Evolutionary conservation across 2,329 filamentous ascomycete species (phyloP).

Genomic region (Emericellopsis cladophorae): DNA sequence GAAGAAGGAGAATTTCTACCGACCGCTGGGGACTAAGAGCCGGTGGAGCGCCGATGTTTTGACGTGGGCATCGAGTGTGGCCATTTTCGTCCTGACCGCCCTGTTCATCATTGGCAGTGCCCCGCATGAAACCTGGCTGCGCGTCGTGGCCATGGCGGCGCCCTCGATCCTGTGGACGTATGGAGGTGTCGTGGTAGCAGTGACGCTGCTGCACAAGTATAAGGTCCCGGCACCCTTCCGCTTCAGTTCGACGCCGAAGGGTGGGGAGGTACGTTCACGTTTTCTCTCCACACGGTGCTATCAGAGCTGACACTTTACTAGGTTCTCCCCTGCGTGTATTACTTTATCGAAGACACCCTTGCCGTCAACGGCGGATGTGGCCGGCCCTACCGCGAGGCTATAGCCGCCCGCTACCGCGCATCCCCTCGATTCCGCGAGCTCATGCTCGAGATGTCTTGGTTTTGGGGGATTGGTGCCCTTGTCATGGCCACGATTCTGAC

Average conservation of each 20-base stretch:
- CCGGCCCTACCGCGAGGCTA: constrained; percentile 26
- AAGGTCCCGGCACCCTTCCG: constrained; percentile 42
- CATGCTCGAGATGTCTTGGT: constrained; percentile 24
- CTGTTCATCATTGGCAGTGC: constrained; percentile 37
- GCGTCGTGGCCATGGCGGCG: constrained; percentile 37
- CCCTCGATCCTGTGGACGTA: constrained; percentile 35
- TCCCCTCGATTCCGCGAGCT: constrained; percentile 27
- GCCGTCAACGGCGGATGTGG: constrained; percentile 51
- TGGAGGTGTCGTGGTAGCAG: constrained; percentile 25
- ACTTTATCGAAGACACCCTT: constrained; percentile 54
- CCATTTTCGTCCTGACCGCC: constrained; percentile 34
- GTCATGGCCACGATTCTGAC: constrained; percentile 22
- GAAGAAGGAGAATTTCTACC: constrained; percentile 33
- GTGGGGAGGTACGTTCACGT: constrained; percentile 19
- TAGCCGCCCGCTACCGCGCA: constrained; percentile 26
- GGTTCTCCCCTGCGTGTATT: constrained; percentile 49
- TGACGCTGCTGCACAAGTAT: constrained; percentile 19
- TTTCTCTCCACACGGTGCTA: neutral
- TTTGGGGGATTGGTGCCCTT: constrained; percentile 26
- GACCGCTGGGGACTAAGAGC: constrained; percentile 30
- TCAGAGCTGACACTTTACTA: constrained; percentile 12
- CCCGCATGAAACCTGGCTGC: constrained; percentile 33
- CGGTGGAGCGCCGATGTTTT: constrained; percentile 38
- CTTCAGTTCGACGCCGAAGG: constrained; percentile 50
- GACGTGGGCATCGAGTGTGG: constrained; percentile 30